Evolutionary conservation across 352 stramenopile genomes (phyloP).

Genomic region (Aphanomyces euteiches): DNA sequence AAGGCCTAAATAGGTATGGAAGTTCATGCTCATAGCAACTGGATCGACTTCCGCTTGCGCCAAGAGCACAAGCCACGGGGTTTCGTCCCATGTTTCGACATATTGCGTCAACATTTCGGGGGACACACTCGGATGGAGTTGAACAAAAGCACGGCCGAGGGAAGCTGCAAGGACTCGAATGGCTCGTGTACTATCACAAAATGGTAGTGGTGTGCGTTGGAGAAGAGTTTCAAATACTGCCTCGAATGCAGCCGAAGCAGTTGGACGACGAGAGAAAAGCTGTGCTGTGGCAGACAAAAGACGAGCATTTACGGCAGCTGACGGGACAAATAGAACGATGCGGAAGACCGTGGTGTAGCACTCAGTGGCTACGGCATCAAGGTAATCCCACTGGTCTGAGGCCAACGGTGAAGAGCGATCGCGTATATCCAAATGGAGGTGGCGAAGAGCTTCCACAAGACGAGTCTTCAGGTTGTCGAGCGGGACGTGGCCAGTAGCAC

Average conservation of each 20-base stretch:
- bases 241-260: background rate
- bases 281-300: background rate
- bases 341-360: background rate
- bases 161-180: slow-evolving; percentile 4
- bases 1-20: background rate
- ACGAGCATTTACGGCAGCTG: background rate
- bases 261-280: background rate
- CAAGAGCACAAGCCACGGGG: background rate
- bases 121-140: background rate
- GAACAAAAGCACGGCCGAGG: background rate
- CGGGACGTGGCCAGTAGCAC: background rate
- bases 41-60: background rate
- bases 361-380: background rate
- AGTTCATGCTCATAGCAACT: background rate
- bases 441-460: background rate
- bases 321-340: background rate
- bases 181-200: background rate
- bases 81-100: background rate
- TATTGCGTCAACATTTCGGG: background rate
- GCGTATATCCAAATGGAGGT: background rate
- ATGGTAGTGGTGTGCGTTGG: background rate
- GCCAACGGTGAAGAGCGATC: background rate
- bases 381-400: background rate
- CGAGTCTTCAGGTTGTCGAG: background rate
- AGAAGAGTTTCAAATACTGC: background rate